Evolutionary conservation across 805 yeast species (phyloP).

Genomic region (Saturnispora silvae): DNA sequence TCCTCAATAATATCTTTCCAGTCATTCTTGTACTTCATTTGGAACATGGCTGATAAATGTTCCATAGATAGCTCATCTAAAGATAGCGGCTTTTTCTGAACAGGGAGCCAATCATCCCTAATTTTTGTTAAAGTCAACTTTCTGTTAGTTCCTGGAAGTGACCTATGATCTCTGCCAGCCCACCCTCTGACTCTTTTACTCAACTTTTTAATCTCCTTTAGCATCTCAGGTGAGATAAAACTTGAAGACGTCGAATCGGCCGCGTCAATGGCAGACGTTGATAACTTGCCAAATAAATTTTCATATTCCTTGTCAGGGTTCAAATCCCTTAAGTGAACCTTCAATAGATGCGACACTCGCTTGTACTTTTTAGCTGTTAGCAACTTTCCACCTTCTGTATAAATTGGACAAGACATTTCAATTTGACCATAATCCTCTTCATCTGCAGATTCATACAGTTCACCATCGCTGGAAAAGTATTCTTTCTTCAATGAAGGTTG

Average conservation of each 20-base stretch:
- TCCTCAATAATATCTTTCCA: conserved; percentile 41
- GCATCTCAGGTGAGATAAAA: conserved; percentile 56
- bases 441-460: conserved; percentile 28
- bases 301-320: conserved; percentile 73
- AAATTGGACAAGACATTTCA: conserved; percentile 18
- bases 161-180: conserved; percentile 70
- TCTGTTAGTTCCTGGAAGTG: conserved; percentile 65
- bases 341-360: conserved; percentile 30
- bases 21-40: conserved; percentile 25
- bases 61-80: conserved; percentile 43
- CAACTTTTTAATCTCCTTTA: conserved; percentile 50
- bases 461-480: conserved; percentile 22
- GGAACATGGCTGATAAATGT: conserved; percentile 31
- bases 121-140: conserved; percentile 61
- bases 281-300: conserved; percentile 59
- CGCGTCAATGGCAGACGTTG: conserved; percentile 58
- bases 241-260: conserved; percentile 67
- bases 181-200: conserved; percentile 61
- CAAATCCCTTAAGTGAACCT: conserved; percentile 39
- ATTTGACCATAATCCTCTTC: conserved; percentile 6
- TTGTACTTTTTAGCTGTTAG: conserved; percentile 39
- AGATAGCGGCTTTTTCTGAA: conserved; percentile 44
- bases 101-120: conserved; percentile 74
- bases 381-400: conserved; percentile 22
- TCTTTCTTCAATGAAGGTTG: conserved; percentile 15